A percentile compares a stretch with the other conserved stretches of the same genome.
phyloP scores from a whole-genome alignment of 139 green algal genomes.

The Chlorella ohadii region DNA sequence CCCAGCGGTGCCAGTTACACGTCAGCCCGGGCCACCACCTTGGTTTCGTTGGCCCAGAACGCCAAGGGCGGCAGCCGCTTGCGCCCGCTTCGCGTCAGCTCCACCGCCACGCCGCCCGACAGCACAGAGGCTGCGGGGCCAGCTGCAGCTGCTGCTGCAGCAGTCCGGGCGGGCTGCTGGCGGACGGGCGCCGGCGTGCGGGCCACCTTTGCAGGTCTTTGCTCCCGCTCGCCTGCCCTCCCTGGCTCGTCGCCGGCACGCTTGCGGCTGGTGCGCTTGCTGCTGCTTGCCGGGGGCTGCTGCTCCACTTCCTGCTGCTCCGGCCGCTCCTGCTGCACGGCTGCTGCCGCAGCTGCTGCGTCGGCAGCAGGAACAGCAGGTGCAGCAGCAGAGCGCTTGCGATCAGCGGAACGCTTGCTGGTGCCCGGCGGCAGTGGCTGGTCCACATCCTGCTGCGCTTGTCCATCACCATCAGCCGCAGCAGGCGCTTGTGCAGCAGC shows the following conservation, averaged over 20 bases:
- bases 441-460: no score
- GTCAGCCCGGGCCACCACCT: no score
- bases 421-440: no score
- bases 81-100: constrained; percentile 10
- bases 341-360: background rate
- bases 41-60: constrained; percentile 26
- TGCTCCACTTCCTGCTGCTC: background rate
- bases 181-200: background rate
- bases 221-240: background rate
- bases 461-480: no score
- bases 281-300: background rate
- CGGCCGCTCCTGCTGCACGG: background rate
- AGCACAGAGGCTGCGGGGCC: background rate
- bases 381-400: no score
- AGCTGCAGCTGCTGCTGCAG: background rate
- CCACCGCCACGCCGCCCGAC: background rate
- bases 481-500: no score
- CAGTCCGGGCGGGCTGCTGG: no score
- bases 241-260: background rate
- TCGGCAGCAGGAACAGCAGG: background rate
- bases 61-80: constrained; percentile 23
- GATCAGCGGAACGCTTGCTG: no score
- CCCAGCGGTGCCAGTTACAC: no score
- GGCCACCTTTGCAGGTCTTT: background rate
- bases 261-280: background rate